Percentiles rank a stretch among this genome's conserved stretches.
Evolutionary conservation across 306 rosid genomes (phyloP).

Genomic region (Citrullus colocynthis): DNA sequence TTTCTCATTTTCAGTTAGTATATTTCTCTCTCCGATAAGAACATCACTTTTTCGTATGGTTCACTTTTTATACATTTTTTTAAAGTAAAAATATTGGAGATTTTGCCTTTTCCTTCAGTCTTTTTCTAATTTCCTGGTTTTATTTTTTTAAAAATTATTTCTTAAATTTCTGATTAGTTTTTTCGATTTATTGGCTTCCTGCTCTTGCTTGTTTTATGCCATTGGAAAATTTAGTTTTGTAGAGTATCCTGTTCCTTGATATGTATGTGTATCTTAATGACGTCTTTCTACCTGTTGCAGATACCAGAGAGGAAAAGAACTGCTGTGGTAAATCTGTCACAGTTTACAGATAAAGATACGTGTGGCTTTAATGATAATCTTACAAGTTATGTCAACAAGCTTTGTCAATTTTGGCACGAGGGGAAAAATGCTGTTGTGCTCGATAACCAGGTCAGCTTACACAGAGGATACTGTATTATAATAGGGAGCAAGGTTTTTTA

Average conservation of each 20-base stretch:
- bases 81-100: background rate
- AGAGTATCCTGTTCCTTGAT: constrained; percentile 10
- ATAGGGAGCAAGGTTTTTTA: background rate
- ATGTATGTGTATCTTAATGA: background rate
- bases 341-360: constrained; percentile 18
- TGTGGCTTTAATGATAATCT: constrained; percentile 16
- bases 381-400: constrained; percentile 36
- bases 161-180: background rate
- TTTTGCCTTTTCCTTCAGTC: background rate
- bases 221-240: background rate
- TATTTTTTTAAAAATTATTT: no score
- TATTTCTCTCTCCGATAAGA: background rate
- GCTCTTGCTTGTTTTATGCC: background rate
- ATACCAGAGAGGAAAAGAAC: constrained; percentile 14
- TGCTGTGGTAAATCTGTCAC: constrained; percentile 21
- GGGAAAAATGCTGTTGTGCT: constrained; percentile 41
- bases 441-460: constrained; percentile 40
- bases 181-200: background rate
- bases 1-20: background rate
- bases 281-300: constrained; percentile 18
- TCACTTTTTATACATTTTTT: background rate
- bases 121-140: background rate
- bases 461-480: background rate
- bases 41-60: background rate
- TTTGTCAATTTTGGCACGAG: constrained; percentile 32